These are phyloP conservation scores for Metarhizium guizhouense DNA, from an alignment of 2,329 filamentous ascomycete species.

Conservation along the genomic window DNA sequence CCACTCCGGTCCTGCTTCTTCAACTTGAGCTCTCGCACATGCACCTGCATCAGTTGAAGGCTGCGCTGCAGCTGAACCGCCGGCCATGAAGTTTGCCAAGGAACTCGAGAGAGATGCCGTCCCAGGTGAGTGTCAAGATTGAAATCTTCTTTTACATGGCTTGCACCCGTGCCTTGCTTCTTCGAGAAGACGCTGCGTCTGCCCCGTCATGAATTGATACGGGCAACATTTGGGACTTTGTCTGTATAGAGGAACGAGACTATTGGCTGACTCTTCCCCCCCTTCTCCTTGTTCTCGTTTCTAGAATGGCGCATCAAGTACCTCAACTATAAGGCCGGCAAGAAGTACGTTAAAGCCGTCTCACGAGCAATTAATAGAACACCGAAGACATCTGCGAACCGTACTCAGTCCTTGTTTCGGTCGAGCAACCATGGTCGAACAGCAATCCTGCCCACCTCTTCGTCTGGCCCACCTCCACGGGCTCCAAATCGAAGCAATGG, in stretches of 20 bases:
- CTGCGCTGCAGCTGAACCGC: constrained; percentile 6
- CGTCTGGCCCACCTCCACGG: background rate
- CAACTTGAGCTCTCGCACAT: background rate
- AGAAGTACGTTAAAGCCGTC: constrained; percentile 87
- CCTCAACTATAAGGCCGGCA: constrained; percentile 89
- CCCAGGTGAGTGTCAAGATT: constrained; percentile 46
- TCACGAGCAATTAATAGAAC: constrained; percentile 59
- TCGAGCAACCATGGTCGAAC: constrained; percentile 10
- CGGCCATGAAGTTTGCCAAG: constrained; percentile 12
- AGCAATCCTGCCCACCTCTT: constrained; percentile 1
- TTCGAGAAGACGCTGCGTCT: background rate
- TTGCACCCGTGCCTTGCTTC: no score
- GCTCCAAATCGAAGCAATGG: background rate
- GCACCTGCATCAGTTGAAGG: background rate
- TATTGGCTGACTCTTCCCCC: background rate
- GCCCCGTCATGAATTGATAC: background rate
- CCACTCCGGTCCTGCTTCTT: background rate
- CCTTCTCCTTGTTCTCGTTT: background rate
- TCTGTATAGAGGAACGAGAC: background rate
- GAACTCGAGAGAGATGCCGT: constrained; percentile 43
- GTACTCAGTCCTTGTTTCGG: constrained; percentile 22
- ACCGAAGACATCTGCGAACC: constrained; percentile 29
- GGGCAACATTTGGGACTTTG: background rate
- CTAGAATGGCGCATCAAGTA: constrained; percentile 89
- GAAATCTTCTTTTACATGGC: background rate